Base-by-base conservation (phyloP, 2,329 filamentous ascomycete species). In the Hirsutella thompsonii region DNA sequence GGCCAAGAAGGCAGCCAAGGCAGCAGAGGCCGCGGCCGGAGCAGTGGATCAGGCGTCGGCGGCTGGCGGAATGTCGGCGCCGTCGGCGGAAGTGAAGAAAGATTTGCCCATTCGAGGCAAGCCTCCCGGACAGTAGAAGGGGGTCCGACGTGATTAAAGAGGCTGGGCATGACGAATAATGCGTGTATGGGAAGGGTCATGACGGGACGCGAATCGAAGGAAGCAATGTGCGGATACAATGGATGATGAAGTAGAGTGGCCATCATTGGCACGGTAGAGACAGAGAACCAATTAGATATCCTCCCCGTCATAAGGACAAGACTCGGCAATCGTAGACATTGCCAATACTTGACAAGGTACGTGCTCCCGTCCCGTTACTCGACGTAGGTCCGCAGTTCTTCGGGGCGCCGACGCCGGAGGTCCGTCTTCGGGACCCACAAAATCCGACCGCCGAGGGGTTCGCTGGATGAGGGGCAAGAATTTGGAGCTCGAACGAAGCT, bases 1-100 rank as follows among this genome's bases (percentile, higher is more conserved):
- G 45, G 47, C 48, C 16, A 52, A 44, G 41, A 52, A 52, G 44
- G 48, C 66, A 50, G 61, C 62, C 14, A 65, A 65, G 46, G 56
- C 55, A 38, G 60, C 56, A 28, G 52, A 53, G 42, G 50, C 51
- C 23, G 38, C 38, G 20, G 43, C 40, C 41, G 49, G 48, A 45
- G 47, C 45, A 6, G 30, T 44, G 44, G 46, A 47, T 23, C 44
- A 47, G 40, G 39, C 38, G 18, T 42, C 47, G 34, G 47, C 46
- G 10, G 42, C 46, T 5, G 46, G 45, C 9, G 47, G 41, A 20
- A 46, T 43, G 34, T 38, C 40, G 9, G 42, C 41, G 32, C 37
- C 49, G 21, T 45, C 43, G 20, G 41, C 49, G 4, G 51, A 51
- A 37, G 44, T 49, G 33, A 50, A 43, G 5, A 47, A 45, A 33